Evolutionary conservation across 441 rosid species (phyloP), one percentile per base, ranked within the genome.

Genomic region (Daphne laureola): DNA sequence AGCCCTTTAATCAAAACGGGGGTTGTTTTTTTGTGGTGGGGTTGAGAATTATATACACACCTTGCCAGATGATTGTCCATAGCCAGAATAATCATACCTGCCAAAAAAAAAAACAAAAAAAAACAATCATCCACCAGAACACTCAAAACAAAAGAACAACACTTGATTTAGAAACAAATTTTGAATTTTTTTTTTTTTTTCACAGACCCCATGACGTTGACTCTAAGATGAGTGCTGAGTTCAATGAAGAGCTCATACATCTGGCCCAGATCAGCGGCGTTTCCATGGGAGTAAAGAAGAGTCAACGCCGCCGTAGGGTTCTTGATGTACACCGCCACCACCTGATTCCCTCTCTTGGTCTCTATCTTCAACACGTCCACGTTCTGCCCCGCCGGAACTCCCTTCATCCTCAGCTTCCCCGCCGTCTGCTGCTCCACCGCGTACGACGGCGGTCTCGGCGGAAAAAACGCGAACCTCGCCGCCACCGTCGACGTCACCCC

Each of bases 261-360:
- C 76, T 91, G 96, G 4, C 96, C 92, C 57, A 91, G 81, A 85
- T 91, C 98, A 46, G 98, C 98, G 2, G 98, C 98, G 67, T 90
- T 90, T 12, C 96, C 96, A 43, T 87, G 96, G 1, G 97, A 86
- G 62, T 87, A 87, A 13, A 90, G 79, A 44, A 87, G 43, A 7
- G 97, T 90, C 59, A 87, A 74, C 17, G 84, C 66, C 11, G 96
- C 98, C 8, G 73, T 46, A 36, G 84, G 87, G 50, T 87, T 90
- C 76, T 76, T 80, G 47, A 90, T 66, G 67, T 81, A 90, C 56
- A 85, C 73, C 31, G 92, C 96, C 53, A 80, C 90, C 57, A 85
- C 84, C 59, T 72, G 78, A 68, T 83, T 90, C 67, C 98, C 95
- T 62, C 83, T 80, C 81, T 86, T 83, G 0, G 96, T 91, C 18